Evolutionary conservation across 441 rosid genomes (phyloP).

Genomic region (Adansonia madagascariensis): DNA sequence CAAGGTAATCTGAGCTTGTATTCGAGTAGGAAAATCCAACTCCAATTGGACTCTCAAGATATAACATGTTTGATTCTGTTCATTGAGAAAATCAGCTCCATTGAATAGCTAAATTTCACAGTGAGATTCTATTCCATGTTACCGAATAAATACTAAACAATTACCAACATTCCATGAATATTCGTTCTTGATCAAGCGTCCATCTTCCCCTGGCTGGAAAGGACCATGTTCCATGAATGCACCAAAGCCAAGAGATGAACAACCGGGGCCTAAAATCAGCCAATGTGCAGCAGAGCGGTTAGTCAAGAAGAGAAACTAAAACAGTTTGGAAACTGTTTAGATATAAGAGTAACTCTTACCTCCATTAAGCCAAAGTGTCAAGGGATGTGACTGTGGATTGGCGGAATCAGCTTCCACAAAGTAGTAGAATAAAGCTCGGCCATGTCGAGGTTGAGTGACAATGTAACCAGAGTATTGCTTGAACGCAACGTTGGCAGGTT

Average conservation of each 20-base stretch:
- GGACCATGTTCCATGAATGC: constrained; percentile 45
- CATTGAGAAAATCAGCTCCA: constrained; percentile 12
- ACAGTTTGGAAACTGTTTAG: background rate
- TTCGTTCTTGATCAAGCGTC: constrained; percentile 32
- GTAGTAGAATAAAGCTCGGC: constrained; percentile 40
- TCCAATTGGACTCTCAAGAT: constrained; percentile 39
- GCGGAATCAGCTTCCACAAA: constrained; percentile 31
- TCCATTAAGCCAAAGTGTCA: constrained; percentile 46
- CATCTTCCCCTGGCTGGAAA: constrained; percentile 35
- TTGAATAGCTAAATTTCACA: background rate
- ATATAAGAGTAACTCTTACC: constrained; percentile 18
- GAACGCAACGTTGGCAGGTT: constrained; percentile 33
- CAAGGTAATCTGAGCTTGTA: background rate
- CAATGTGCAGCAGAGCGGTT: background rate
- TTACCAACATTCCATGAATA: constrained; percentile 45
- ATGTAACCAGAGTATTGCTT: constrained; percentile 40
- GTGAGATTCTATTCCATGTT: background rate
- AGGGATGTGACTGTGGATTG: constrained; percentile 28
- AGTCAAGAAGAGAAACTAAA: background rate
- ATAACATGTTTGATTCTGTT: constrained; percentile 34
- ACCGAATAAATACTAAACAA: background rate
- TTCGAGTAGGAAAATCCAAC: constrained; percentile 20
- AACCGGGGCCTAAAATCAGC: constrained; percentile 36
- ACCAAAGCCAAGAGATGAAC: constrained; percentile 47
- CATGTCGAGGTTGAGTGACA: constrained; percentile 27